A percentile compares a stretch with the other conserved stretches of the same genome.
Evolutionary conservation across 2,329 filamentous ascomycete species (phyloP).

Genomic region (Ophiocordyceps polyrhachis-furcata): DNA sequence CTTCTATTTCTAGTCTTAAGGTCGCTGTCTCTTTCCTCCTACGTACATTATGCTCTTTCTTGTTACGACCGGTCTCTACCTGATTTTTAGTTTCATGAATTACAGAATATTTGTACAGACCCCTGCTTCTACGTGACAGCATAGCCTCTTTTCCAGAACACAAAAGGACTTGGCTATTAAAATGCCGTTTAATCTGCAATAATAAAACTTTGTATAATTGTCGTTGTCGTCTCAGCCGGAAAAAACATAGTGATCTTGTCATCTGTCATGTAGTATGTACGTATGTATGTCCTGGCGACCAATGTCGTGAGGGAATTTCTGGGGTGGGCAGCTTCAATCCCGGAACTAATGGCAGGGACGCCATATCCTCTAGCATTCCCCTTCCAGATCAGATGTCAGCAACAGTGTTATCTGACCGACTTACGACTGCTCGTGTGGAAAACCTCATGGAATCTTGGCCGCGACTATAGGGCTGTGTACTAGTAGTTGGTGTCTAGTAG

Average conservation of each 20-base stretch:
- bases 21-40: too few species aligned
- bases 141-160: too few species aligned
- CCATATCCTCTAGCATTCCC: neutral
- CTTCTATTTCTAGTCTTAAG: too few species aligned
- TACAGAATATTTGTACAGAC: too few species aligned
- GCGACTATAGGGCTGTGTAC: neutral
- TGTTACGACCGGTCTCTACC: too few species aligned
- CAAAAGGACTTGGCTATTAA: too few species aligned
- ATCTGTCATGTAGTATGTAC: too few species aligned
- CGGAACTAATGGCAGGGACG: neutral
- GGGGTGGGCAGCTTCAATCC: neutral
- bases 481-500: neutral
- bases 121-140: too few species aligned
- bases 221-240: conserved; percentile 10
- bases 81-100: too few species aligned
- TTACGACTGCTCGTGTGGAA: neutral
- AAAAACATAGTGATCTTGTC: too few species aligned
- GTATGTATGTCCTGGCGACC: neutral
- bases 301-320: neutral
- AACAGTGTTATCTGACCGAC: neutral
- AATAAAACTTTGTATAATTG: conserved; percentile 6
- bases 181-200: too few species aligned
- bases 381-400: neutral
- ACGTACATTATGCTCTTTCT: too few species aligned
- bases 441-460: neutral